A percentile compares a stretch with the other conserved stretches of the same genome.
Conservation (phyloP, 129 eudicot species). For the Apium graveolens region DNA sequence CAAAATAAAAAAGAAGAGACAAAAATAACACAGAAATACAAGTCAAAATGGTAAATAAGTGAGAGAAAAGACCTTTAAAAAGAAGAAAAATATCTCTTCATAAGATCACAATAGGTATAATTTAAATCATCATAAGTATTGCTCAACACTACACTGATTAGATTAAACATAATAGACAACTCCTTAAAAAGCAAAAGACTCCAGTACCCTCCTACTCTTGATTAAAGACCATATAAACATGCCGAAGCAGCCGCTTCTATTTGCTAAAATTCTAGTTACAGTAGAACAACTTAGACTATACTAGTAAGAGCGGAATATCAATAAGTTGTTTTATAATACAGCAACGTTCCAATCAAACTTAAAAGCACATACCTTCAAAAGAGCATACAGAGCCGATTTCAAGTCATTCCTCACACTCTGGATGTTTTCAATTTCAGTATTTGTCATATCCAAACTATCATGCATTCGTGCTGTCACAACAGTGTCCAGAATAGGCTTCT, state of each 20-base stretch:
- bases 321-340: not conserved
- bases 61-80: not conserved
- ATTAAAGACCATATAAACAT: not conserved
- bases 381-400: constrained; percentile 55
- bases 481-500: constrained; percentile 65
- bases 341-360: not conserved
- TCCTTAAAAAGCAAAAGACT: not conserved
- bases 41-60: not conserved
- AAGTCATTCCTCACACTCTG: constrained; percentile 53
- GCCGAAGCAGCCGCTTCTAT: not conserved
- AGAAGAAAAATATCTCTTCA: not conserved
- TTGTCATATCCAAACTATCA: constrained; percentile 29
- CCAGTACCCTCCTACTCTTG: not conserved
- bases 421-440: constrained; percentile 46
- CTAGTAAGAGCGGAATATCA: not conserved
- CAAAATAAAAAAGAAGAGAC: not conserved
- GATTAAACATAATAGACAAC: not conserved
- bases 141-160: not conserved
- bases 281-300: not conserved
- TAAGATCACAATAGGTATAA: not conserved
- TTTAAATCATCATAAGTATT: not conserved
- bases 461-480: constrained; percentile 40
- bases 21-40: not conserved
- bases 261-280: not conserved
- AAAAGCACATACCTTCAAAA: constrained; percentile 56